Evolutionary conservation across 495 filamentous ascomycete genomes (phyloP), one percentile per base, ranked within the genome.

Genomic region (Pseudomonodictys pantanalensis): DNA sequence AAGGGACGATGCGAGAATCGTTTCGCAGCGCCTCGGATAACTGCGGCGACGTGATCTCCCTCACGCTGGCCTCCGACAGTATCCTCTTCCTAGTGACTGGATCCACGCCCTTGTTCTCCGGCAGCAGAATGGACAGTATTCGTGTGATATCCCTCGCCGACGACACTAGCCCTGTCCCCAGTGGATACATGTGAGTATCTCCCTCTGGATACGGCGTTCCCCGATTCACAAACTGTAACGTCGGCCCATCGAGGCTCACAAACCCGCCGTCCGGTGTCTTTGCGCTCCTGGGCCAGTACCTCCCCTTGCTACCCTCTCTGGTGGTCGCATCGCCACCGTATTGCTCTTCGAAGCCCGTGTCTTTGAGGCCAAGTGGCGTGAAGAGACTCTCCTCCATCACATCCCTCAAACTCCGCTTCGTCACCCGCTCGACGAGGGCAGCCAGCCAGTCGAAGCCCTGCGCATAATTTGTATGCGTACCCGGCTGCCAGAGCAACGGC

Each of bases 391-490:
- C 42, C 20, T 47, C 1, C 1, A 61, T 24, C 11, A 45, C 25
- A 4, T 8, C n/a, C 12, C 11, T 22, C 10, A 61, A 32, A 23
- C 4, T 24, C 18, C 8, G 2, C 6, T 49, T 49, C 22, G 58
- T 55, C 3, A 55, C 8, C 3, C 58, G 39, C 23, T 61, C 50
- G 28, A 61, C 55, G 9, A 61, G 50, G 1, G 49, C 58, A 22
- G 50, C 58, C 4, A 61, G 20, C 58, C 50, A 61, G 22, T 55
- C 58, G 18, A 61, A 41, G 18, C 58, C 49, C 33, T 61, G 49
- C 6, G 50, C 58, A 45, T 61, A 55, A 22, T 55, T 55, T 24
- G 58, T 55, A 30, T 61, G 49, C 2, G 42, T 55, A n/a, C 58
- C 58, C 32, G 58, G 58, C 43, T 61, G 58, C 58, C 58, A 61